Percentiles rank a stretch among this genome's conserved stretches.
Evolutionary conservation across 352 stramenopile species (phyloP).

Genomic region (Phytophthora quininea): DNA sequence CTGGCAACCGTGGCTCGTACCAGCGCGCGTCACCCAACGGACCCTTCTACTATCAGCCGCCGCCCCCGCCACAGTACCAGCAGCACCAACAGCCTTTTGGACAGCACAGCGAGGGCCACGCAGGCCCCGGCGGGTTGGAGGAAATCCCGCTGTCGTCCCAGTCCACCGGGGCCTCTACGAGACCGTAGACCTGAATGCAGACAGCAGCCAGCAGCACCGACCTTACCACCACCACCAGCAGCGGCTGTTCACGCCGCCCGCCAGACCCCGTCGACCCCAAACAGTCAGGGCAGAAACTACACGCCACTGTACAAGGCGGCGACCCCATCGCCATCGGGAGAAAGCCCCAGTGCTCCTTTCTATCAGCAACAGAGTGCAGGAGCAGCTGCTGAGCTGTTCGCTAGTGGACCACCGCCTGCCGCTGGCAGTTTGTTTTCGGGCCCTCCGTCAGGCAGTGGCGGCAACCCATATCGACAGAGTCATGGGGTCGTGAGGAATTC

Average conservation of each 20-base stretch:
- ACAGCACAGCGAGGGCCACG: conserved; percentile 13
- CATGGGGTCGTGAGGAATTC: conserved; percentile 2
- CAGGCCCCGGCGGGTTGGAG: conserved; percentile 19
- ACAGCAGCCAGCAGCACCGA: conserved; percentile 29
- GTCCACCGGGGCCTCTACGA: conserved; percentile 45
- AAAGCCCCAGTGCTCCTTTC: conserved; percentile 3
- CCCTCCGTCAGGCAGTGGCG: conserved; percentile 8
- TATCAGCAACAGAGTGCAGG: conserved; percentile 27
- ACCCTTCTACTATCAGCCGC: conserved; percentile 45
- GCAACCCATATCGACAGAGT: conserved; percentile 27
- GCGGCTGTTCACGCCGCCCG: conserved; percentile 9
- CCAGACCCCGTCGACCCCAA: conserved; percentile 2
- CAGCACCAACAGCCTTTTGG: conserved; percentile 6
- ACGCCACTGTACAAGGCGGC: conserved; percentile 13
- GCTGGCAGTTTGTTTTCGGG: conserved; percentile 20
- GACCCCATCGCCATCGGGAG: conserved; percentile 3
- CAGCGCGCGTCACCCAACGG: conserved; percentile 28
- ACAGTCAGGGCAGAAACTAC: conserved; percentile 10
- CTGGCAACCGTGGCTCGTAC: conserved; percentile 33
- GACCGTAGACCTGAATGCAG: conserved; percentile 50
- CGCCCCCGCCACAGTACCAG: conserved; percentile 15
- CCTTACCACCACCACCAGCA: conserved; percentile 6
- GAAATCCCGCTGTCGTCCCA: conserved; percentile 41
- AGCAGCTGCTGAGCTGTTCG: conserved; percentile 27
- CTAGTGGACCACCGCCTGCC: conserved; percentile 20